These are phyloP conservation scores for Solanum lignicaule DNA, from an alignment of 257 asterid genomes.

Conservation along the genomic window DNA sequence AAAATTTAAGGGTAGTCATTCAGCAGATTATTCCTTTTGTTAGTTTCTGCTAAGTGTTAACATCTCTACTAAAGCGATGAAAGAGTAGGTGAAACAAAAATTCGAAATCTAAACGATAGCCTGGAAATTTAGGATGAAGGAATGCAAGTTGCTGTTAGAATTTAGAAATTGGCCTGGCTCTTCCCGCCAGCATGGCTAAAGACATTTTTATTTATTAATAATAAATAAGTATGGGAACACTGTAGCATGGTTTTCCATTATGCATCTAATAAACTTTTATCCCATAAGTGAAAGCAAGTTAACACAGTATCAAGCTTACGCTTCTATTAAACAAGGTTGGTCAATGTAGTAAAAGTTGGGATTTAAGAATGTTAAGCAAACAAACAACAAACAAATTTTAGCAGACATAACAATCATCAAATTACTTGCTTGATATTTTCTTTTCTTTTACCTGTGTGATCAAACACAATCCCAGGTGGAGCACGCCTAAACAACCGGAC, in stretches of 20 bases:
- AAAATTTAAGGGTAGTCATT: neutral
- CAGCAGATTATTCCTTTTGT: neutral
- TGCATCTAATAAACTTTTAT: neutral
- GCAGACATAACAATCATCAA: neutral
- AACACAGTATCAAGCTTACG: neutral
- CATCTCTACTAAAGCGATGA: neutral
- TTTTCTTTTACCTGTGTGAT: constrained; percentile 15
- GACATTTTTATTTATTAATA: neutral
- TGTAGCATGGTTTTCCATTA: neutral
- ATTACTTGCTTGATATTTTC: neutral
- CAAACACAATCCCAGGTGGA: constrained; percentile 66
- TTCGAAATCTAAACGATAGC: neutral
- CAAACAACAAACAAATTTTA: neutral
- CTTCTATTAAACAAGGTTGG: neutral
- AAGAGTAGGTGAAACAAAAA: neutral
- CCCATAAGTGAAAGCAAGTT: neutral
- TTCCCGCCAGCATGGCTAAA: neutral
- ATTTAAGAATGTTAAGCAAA: neutral
- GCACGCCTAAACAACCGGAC: constrained; percentile 68
- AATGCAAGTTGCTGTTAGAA: neutral
- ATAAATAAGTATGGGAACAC: neutral
- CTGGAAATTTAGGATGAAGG: neutral
- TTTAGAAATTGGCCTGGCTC: neutral
- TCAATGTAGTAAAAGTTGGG: neutral
- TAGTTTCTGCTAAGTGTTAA: neutral